Percentiles rank a stretch among this genome's conserved stretches.
Evolutionary conservation across 805 yeast species (phyloP).

Genomic region (Hermanozyma aechmeae): DNA sequence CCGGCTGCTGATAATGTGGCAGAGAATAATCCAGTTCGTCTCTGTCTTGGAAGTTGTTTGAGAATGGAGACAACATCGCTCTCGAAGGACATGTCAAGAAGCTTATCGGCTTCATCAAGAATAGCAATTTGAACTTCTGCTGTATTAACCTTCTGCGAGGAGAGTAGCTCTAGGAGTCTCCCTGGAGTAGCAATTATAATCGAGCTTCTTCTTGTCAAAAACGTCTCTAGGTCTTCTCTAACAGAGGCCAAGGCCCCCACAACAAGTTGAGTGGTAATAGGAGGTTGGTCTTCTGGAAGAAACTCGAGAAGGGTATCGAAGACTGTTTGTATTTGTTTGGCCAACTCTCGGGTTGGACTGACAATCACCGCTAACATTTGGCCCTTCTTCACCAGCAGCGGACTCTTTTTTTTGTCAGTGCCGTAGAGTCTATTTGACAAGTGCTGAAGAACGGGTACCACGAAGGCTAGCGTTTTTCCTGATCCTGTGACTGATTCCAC

Average conservation of each 20-base stretch:
- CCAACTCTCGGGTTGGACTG: constrained; percentile 66
- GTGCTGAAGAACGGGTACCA: constrained; percentile 72
- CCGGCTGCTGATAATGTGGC: constrained; percentile 89
- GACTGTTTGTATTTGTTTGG: constrained; percentile 64
- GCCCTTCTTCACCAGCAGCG: constrained; percentile 48
- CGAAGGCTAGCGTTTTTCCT: constrained; percentile 92
- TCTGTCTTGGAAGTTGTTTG: constrained; percentile 71
- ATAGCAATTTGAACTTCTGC: constrained; percentile 63
- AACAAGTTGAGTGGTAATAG: constrained; percentile 48
- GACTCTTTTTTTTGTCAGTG: constrained; percentile 13
- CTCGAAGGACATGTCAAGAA: constrained; percentile 70
- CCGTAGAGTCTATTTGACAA: constrained; percentile 28
- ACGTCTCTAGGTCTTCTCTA: constrained; percentile 62
- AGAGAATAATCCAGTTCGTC: constrained; percentile 88
- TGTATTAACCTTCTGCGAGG: constrained; percentile 49
- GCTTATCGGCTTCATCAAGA: constrained; percentile 88
- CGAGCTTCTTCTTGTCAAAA: constrained; percentile 50
- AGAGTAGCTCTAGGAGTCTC: constrained; percentile 64
- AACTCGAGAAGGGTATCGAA: constrained; percentile 48
- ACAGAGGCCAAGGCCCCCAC: constrained; percentile 58
- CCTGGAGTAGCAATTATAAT: constrained; percentile 92
- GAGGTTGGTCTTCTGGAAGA: constrained; percentile 38
- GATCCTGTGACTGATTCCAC: constrained; percentile 98
- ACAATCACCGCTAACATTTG: constrained; percentile 64
- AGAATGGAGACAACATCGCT: constrained; percentile 62